Conservation (phyloP, 2,329 filamentous ascomycete species). For the Fusarium torreyae region DNA sequence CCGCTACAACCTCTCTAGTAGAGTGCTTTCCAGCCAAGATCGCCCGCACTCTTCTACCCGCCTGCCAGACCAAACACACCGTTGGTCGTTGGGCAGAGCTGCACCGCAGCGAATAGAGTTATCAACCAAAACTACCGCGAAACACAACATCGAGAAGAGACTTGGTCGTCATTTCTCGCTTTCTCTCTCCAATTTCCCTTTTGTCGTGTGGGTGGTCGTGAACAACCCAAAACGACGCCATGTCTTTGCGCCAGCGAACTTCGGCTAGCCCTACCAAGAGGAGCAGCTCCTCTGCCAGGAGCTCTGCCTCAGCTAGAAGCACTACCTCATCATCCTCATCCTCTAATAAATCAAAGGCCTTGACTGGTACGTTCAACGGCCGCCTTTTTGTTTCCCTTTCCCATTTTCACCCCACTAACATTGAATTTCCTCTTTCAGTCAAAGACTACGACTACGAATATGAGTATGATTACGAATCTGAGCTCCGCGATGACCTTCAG, state of each 20-base stretch:
- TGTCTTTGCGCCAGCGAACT: constrained; percentile 51
- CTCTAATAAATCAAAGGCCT: constrained; percentile 40
- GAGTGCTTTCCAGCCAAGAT: constrained; percentile 42
- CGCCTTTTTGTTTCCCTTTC: constrained; percentile 22
- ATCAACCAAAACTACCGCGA: constrained; percentile 41
- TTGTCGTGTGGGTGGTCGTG: constrained; percentile 42
- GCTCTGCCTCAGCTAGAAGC: constrained; percentile 34
- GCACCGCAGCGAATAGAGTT: constrained; percentile 47
- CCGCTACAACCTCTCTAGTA: constrained; percentile 41
- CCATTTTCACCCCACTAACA: constrained; percentile 34
- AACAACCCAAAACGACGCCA: constrained; percentile 45
- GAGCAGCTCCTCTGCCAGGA: constrained; percentile 47
- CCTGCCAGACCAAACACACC: constrained; percentile 48
- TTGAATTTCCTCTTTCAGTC: constrained; percentile 26
- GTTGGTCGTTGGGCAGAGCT: constrained; percentile 52
- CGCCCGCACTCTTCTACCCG: constrained; percentile 43
- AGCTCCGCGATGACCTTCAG: constrained; percentile 49
- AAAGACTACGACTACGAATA: constrained; percentile 47
- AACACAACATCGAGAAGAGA: constrained; percentile 39
- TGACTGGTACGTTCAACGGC: constrained; percentile 45
- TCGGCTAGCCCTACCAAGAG: constrained; percentile 50
- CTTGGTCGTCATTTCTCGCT: constrained; percentile 31
- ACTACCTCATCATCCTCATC: constrained; percentile 31
- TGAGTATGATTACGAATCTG: constrained; percentile 44
- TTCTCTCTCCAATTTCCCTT: constrained; percentile 27